phyloP scores from a whole-genome alignment of 2,329 filamentous ascomycete species.

The Cladosporium cucumerinum region DNA sequence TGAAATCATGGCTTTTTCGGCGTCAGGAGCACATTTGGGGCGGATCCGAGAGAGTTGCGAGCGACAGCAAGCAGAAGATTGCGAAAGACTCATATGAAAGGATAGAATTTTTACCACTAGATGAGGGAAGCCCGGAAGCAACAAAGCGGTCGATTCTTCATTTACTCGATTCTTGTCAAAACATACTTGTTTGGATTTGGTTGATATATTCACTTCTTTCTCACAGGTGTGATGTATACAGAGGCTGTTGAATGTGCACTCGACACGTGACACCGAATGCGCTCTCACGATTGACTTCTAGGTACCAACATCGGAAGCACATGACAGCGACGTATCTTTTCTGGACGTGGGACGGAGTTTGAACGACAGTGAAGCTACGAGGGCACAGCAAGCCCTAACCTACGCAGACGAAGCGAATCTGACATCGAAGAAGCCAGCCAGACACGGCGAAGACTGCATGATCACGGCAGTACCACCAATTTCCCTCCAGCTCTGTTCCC shows the following conservation, averaged over 20 bases:
- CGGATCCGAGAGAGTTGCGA: not conserved
- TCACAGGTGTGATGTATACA: not conserved
- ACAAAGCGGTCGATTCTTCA: not conserved
- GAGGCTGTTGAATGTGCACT: not conserved
- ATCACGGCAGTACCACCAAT: constrained; percentile 40
- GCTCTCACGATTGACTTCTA: not conserved
- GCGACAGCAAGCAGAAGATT: not conserved
- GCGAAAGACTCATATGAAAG: not conserved
- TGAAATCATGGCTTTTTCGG: not conserved
- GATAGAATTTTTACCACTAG: not conserved
- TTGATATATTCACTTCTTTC: not conserved
- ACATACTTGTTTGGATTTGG: not conserved
- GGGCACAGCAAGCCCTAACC: not conserved
- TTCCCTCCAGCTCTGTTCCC: constrained; percentile 44
- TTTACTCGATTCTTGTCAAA: not conserved
- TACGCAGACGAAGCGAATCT: not conserved
- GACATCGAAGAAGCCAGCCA: not conserved
- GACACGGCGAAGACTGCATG: not conserved
- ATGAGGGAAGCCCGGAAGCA: not conserved
- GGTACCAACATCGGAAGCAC: not conserved
- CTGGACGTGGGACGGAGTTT: not conserved
- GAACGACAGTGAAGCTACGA: not conserved
- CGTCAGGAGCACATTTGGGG: not conserved
- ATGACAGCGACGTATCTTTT: not conserved
- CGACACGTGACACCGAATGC: not conserved